Evolutionary conservation across 345 rosid genomes (phyloP).

Genomic region (Citrus cavaleriei): DNA sequence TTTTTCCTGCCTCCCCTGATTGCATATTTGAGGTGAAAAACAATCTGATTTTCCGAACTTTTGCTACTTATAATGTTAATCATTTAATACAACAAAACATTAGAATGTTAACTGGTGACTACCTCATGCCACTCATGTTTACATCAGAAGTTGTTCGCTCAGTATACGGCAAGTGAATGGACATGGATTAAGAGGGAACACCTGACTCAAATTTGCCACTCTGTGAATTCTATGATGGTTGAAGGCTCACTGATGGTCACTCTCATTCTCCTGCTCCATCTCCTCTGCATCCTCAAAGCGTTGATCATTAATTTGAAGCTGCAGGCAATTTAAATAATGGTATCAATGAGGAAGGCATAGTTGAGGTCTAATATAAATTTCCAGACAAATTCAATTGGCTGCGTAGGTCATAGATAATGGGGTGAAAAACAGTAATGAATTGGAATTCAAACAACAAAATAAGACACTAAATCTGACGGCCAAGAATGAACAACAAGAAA

Average conservation of each 20-base stretch:
- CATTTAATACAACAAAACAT: neutral
- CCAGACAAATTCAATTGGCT: neutral
- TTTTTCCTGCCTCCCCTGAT: no score
- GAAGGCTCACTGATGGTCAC: slow-evolving; percentile 22
- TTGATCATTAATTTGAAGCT: slow-evolving; percentile 82
- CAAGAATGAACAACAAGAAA: neutral
- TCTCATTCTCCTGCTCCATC: slow-evolving; percentile 48
- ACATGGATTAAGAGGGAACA: neutral
- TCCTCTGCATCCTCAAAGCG: slow-evolving; percentile 97
- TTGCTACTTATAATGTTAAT: neutral
- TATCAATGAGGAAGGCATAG: neutral
- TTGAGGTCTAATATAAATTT: neutral
- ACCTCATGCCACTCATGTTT: neutral
- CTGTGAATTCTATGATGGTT: neutral
- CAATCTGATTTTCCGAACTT: neutral
- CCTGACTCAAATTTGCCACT: neutral
- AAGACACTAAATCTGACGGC: neutral
- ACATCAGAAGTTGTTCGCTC: neutral
- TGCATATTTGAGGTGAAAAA: neutral
- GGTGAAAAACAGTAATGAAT: neutral
- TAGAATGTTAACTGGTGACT: neutral
- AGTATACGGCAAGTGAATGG: neutral
- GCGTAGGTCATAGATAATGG: neutral
- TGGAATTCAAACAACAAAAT: neutral
- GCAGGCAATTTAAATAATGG: slow-evolving; percentile 16